Evolutionary conservation across 257 asterid genomes (phyloP).

Genomic region (Nicotiana paniculata): DNA sequence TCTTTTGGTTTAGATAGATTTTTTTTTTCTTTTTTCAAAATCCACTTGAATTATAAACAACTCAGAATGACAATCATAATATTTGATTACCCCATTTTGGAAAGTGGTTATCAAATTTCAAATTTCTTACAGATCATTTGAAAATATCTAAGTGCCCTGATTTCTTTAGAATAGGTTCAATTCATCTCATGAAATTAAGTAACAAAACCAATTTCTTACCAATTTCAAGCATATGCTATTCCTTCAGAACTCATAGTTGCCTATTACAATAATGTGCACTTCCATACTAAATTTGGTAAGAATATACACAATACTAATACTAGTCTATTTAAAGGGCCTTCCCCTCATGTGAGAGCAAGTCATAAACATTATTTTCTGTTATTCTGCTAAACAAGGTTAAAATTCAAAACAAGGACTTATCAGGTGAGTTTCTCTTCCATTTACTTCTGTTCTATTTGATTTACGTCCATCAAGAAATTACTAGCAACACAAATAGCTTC

Average conservation of each 20-base stretch:
- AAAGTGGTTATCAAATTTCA: not conserved
- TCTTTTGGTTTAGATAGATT: no score
- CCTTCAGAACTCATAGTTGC: no score
- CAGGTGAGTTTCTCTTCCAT: no score
- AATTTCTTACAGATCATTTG: not conserved
- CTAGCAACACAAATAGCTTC: no score
- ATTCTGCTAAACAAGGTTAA: no score
- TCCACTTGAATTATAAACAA: not conserved
- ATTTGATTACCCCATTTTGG: not conserved
- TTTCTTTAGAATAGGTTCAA: not conserved
- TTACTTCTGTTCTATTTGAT: no score
- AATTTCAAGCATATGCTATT: not conserved
- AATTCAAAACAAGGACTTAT: no score
- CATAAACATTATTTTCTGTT: not conserved
- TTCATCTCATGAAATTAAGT: not conserved
- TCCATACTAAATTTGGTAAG: not conserved
- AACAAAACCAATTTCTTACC: not conserved
- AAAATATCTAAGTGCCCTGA: no score
- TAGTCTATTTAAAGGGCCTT: not conserved
- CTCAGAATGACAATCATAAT: not conserved
- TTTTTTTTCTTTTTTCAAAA: no score
- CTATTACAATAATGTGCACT: not conserved
- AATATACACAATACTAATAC: not conserved
- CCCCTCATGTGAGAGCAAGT: not conserved
- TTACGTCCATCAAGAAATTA: no score